Evolutionary conservation across 192 early-diverging fungal genomes (phyloP).

Genomic region (Gonapodya sp.): DNA sequence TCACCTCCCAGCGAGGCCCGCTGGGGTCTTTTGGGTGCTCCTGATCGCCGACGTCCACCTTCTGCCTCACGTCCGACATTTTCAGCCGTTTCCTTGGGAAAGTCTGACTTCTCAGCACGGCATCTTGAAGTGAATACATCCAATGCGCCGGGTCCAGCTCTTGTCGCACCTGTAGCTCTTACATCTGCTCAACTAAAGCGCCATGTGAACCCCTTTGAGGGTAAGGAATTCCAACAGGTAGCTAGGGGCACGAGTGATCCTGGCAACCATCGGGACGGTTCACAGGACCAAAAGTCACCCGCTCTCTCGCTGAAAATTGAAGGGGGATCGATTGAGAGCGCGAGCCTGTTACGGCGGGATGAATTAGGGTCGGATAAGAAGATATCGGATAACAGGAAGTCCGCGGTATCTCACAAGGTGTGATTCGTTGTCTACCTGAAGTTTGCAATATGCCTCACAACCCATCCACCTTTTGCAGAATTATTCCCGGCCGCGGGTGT

Average conservation of each 20-base stretch:
- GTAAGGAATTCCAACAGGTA: not conserved
- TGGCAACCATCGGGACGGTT: too few species aligned
- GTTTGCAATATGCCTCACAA: too few species aligned
- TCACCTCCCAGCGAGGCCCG: not conserved
- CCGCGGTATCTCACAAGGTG: not conserved
- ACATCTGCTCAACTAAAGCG: not conserved
- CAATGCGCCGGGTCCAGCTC: too few species aligned
- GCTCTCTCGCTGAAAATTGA: too few species aligned
- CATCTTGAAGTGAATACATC: too few species aligned
- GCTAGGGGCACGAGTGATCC: not conserved
- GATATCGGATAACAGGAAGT: not conserved
- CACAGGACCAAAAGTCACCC: too few species aligned
- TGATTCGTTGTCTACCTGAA: too few species aligned
- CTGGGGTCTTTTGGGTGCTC: not conserved
- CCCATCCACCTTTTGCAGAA: too few species aligned
- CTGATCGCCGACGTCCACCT: not conserved
- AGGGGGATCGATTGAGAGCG: too few species aligned
- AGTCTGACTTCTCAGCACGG: not conserved
- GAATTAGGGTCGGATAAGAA: not conserved
- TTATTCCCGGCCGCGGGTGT: not conserved
- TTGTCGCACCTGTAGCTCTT: not conserved
- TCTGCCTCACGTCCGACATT: not conserved
- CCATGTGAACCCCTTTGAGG: not conserved
- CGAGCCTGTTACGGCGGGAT: too few species aligned
- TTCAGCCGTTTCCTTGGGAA: not conserved